Conservation (phyloP, 2,329 filamentous ascomycete species). For the Trichoderma brevicompactum region DNA sequence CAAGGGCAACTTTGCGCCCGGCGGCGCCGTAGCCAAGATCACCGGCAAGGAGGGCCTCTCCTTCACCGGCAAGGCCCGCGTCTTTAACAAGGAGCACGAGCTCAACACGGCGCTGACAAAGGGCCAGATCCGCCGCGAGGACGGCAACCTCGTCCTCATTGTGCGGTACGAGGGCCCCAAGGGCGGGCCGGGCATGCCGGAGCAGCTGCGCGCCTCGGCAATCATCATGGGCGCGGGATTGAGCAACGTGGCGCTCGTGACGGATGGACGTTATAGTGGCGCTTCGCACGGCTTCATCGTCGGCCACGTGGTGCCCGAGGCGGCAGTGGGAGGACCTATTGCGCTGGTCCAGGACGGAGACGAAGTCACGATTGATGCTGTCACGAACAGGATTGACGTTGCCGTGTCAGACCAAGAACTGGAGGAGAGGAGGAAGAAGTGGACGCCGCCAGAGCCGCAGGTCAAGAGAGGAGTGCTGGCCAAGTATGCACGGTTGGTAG, state of each 20-base stretch:
- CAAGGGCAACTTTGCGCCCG: conserved; percentile 83
- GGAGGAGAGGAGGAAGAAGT: conserved; percentile 62
- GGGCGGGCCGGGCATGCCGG: conserved; percentile 94
- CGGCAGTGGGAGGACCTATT: conserved; percentile 85
- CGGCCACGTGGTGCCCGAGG: conserved; percentile 90
- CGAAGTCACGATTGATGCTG: conserved; percentile 82
- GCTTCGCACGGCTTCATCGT: conserved; percentile 93
- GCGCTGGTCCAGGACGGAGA: conserved; percentile 82
- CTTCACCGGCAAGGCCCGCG: conserved; percentile 79
- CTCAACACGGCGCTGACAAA: conserved; percentile 78
- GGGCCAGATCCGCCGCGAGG: conserved; percentile 55
- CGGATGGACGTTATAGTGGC: conserved; percentile 87
- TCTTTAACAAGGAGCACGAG: conserved; percentile 84
- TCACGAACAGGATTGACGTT: conserved; percentile 73
- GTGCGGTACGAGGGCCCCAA: conserved; percentile 94
- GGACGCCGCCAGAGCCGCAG: conserved; percentile 71
- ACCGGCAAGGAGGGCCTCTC: conserved; percentile 89
- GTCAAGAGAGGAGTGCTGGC: conserved; percentile 84
- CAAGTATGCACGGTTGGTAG: conserved; percentile 86
- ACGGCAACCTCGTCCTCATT: conserved; percentile 83
- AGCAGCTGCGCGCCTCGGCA: conserved; percentile 85
- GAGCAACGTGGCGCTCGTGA: conserved; percentile 86
- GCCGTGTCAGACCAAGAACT: conserved; percentile 73
- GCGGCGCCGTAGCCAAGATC: conserved; percentile 92
- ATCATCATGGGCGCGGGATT: conserved; percentile 92